Conservation (phyloP, 495 filamentous ascomycete genomes). For the Penicillium paradoxum region DNA sequence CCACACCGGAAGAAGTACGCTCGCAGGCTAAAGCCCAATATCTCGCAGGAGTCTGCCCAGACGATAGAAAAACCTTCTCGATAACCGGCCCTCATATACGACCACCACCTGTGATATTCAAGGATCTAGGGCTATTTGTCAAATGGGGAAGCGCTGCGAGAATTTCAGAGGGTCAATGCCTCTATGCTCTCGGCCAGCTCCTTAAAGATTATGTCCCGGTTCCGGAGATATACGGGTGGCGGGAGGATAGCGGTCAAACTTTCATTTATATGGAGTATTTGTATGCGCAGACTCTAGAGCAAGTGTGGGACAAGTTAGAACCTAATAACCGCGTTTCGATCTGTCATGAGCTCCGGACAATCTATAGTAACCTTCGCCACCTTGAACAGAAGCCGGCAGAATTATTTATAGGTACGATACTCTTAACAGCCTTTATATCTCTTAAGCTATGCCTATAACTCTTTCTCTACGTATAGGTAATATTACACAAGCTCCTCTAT, state of each 20-base stretch:
- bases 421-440: neutral
- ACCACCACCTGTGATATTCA: conserved; percentile 32
- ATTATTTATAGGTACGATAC: conserved; percentile 21
- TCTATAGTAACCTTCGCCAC: conserved; percentile 21
- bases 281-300: too few relatives aligned
- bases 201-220: conserved; percentile 23
- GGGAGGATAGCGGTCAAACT: too few relatives aligned
- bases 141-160: conserved; percentile 38
- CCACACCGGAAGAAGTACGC: conserved; percentile 18
- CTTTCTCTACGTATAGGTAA: conserved; percentile 28
- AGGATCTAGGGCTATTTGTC: conserved; percentile 38
- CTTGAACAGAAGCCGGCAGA: conserved; percentile 24
- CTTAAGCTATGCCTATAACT: conserved; percentile 40
- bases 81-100: conserved; percentile 9
- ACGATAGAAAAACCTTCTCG: conserved; percentile 9
- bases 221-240: conserved; percentile 28
- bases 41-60: conserved; percentile 14
- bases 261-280: too few relatives aligned
- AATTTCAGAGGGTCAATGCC: conserved; percentile 23
- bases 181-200: conserved; percentile 19
- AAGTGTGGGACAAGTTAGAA: too few relatives aligned
- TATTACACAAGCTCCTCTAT: too few relatives aligned
- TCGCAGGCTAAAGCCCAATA: conserved; percentile 14
- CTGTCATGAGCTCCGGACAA: conserved; percentile 24
- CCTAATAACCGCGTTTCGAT: conserved; percentile 18